These are phyloP conservation scores for Leptographium radiaticola DNA, from an alignment of 2,329 filamentous ascomycete species.

Conservation along the genomic window DNA sequence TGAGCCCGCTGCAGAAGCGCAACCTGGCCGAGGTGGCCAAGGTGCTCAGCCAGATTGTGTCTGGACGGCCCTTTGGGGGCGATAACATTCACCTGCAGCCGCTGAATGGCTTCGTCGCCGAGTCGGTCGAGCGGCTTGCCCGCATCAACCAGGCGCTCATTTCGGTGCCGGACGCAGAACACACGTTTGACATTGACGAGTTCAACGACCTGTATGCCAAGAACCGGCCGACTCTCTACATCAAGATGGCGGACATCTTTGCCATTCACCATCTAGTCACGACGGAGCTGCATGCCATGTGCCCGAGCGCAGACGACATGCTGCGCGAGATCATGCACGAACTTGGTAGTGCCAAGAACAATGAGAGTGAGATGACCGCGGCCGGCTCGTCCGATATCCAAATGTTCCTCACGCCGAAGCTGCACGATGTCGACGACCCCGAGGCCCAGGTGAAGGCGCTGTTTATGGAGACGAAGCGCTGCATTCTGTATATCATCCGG, in stretches of 20 bases:
- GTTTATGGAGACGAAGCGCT: slow-evolving; percentile 97
- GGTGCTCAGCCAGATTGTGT: slow-evolving; percentile 76
- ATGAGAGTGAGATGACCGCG: slow-evolving; percentile 83
- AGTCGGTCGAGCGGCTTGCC: slow-evolving; percentile 68
- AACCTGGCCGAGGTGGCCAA: slow-evolving; percentile 86
- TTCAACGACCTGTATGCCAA: slow-evolving; percentile 97
- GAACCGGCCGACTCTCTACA: slow-evolving; percentile 95
- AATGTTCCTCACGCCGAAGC: slow-evolving; percentile 77
- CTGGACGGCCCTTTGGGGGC: slow-evolving; percentile 79
- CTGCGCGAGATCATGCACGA: slow-evolving; percentile 87
- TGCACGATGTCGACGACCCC: slow-evolving; percentile 83
- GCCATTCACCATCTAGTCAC: slow-evolving; percentile 84
- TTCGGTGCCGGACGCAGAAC: slow-evolving; percentile 72
- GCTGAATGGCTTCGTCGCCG: slow-evolving; percentile 78
- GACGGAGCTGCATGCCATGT: slow-evolving; percentile 63
- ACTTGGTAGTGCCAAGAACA: slow-evolving; percentile 89
- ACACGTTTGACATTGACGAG: slow-evolving; percentile 94
- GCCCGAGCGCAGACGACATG: slow-evolving; percentile 70
- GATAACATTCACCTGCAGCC: slow-evolving; percentile 95
- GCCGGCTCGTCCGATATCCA: slow-evolving; percentile 82
- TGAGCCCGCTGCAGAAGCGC: slow-evolving; percentile 84
- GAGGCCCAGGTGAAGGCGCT: slow-evolving; percentile 84
- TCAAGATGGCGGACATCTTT: slow-evolving; percentile 97
- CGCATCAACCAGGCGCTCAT: slow-evolving; percentile 69
- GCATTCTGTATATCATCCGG: slow-evolving; percentile 93